Evolutionary conservation across 2,329 filamentous ascomycete species (phyloP).

Genomic region (Colletotrichum cuscutae): DNA sequence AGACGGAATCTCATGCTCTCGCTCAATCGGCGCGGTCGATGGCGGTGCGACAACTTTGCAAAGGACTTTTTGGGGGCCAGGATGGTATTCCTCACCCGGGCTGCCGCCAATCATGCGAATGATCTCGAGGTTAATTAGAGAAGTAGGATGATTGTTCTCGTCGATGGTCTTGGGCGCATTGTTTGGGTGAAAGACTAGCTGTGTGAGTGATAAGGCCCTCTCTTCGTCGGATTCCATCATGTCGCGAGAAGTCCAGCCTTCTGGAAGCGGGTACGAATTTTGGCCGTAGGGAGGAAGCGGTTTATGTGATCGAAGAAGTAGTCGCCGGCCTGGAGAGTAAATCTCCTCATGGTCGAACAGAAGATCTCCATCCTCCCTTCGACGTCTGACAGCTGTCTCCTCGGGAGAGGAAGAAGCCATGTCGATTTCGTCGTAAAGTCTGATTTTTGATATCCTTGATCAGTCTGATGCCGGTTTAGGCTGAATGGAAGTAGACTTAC

Average conservation of each 20-base stretch:
- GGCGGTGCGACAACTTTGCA: conserved; percentile 6
- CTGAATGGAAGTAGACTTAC: background rate
- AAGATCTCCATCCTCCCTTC: background rate
- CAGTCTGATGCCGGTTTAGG: background rate
- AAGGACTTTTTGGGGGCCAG: conserved; percentile 5
- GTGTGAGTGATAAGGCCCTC: background rate
- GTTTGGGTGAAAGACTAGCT: background rate
- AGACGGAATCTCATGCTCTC: background rate
- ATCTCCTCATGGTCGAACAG: background rate
- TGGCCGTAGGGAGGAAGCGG: background rate
- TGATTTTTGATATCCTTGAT: background rate
- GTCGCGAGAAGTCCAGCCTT: background rate
- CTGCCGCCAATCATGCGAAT: background rate
- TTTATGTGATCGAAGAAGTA: background rate
- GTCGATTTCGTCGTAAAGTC: background rate
- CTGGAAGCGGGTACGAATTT: background rate
- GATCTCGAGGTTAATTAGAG: background rate
- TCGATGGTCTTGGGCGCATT: background rate
- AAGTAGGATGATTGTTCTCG: too few relatives aligned
- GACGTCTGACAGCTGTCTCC: background rate
- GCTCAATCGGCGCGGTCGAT: background rate
- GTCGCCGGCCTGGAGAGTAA: background rate
- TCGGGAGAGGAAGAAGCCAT: background rate
- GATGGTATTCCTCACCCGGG: background rate
- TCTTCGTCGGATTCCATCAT: background rate